A percentile compares a stretch with the other conserved stretches of the same genome.
phyloP scores from a whole-genome alignment of 2,329 filamentous ascomycete species.

The Thelonectria olida region DNA sequence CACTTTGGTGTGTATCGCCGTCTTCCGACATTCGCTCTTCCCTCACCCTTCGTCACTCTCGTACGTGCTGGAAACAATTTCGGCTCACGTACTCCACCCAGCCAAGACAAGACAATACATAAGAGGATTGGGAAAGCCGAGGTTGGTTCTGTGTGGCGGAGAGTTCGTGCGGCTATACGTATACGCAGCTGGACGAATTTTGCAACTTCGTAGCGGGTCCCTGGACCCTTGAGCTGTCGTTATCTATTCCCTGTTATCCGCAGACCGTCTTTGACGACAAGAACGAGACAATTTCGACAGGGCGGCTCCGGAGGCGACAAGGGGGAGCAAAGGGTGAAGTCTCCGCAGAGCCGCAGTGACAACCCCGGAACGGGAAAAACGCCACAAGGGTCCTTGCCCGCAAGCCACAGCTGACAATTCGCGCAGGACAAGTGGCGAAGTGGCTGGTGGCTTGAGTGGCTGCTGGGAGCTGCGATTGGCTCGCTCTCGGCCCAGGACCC shows the following conservation, averaged over 20 bases:
- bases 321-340: not conserved
- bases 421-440: too few relatives aligned
- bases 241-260: too few relatives aligned
- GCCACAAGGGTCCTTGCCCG: not conserved
- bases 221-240: too few relatives aligned
- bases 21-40: not conserved
- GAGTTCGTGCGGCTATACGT: too few relatives aligned
- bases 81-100: slow-evolving; percentile 2
- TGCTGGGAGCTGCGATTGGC: not conserved
- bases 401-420: too few relatives aligned
- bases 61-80: not conserved
- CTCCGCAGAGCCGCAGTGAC: slow-evolving; percentile 8
- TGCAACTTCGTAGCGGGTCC: too few relatives aligned
- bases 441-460: slow-evolving; percentile 5
- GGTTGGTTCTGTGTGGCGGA: too few relatives aligned
- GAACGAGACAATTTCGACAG: too few relatives aligned
- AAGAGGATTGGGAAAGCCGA: not conserved
- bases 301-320: too few relatives aligned
- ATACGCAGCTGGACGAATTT: too few relatives aligned
- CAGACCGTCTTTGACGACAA: too few relatives aligned
- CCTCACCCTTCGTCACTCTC: not conserved
- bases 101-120: not conserved
- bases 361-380: not conserved
- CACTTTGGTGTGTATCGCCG: not conserved
- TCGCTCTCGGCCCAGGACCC: not conserved